Evolutionary conservation across 768 basidiomycete genomes (phyloP).

Genomic region (Boletus eberwhitei): DNA sequence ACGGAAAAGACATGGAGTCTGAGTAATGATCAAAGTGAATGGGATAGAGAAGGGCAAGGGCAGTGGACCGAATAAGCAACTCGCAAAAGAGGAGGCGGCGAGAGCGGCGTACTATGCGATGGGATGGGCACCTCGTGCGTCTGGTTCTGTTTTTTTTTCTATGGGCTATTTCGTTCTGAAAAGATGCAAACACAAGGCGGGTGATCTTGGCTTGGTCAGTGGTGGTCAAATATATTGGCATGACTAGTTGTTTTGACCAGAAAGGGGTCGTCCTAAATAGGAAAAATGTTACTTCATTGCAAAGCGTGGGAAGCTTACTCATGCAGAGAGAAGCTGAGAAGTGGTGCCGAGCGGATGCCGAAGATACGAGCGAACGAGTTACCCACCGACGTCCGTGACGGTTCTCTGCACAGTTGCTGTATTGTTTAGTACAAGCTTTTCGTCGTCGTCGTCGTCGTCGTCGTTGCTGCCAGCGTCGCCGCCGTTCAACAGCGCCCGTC

Average conservation of each 20-base stretch:
- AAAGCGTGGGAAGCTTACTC: constrained; percentile 28
- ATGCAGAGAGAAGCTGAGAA: constrained; percentile 10
- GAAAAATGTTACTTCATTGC: constrained; percentile 14
- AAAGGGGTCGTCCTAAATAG: constrained; percentile 17
- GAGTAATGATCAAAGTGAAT: constrained; percentile 47
- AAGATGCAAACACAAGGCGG: constrained; percentile 10
- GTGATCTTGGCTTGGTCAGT: constrained; percentile 3
- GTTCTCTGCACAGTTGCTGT: constrained; percentile 18
- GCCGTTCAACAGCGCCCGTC: constrained; percentile 1
- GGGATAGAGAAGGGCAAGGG: constrained; percentile 67
- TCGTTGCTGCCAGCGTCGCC: background rate
- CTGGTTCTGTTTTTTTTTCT: background rate
- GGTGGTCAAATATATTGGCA: too few relatives aligned
- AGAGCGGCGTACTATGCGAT: constrained; percentile 66
- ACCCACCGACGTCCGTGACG: constrained; percentile 10
- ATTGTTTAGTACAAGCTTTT: background rate
- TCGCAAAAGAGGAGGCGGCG: constrained; percentile 77
- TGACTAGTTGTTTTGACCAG: background rate
- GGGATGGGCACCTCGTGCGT: constrained; percentile 62
- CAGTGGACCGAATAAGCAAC: constrained; percentile 64
- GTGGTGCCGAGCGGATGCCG: constrained; percentile 25
- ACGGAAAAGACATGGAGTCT: background rate
- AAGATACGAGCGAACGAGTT: constrained; percentile 21
- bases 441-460: constrained; percentile 4
- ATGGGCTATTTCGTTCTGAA: background rate